Percentiles rank a stretch among this genome's conserved stretches.
phyloP scores from a whole-genome alignment of 371 early-diverging fungal species.

The Mortierella sp. region DNA sequence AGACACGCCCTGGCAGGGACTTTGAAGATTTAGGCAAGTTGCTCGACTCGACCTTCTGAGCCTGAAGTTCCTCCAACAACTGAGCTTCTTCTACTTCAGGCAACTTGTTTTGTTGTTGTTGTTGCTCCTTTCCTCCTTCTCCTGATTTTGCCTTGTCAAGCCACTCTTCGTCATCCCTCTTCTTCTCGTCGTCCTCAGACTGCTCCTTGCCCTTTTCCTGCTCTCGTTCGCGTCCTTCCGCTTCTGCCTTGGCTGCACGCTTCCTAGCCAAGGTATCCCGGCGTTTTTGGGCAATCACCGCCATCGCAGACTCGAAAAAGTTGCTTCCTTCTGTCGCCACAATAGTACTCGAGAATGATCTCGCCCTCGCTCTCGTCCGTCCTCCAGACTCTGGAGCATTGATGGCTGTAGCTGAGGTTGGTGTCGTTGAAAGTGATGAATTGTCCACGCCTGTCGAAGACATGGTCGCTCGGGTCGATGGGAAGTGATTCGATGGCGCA shows the following conservation, averaged over 20 bases:
- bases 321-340: constrained; percentile 20
- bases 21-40: constrained; percentile 48
- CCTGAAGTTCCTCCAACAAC: constrained; percentile 10
- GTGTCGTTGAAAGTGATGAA: constrained; percentile 1
- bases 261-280: constrained; percentile 28
- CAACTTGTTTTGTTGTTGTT: constrained; percentile 7
- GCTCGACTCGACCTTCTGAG: constrained; percentile 19
- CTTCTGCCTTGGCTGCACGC: constrained; percentile 16
- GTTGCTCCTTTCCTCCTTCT: not conserved
- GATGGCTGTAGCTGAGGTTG: not conserved
- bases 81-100: constrained; percentile 17
- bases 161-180: constrained; percentile 3
- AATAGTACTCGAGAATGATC: constrained; percentile 21
- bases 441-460: not conserved
- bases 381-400: constrained; percentile 1
- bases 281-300: constrained; percentile 30
- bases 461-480: not conserved
- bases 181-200: not conserved
- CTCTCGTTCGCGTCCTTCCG: not conserved
- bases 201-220: constrained; percentile 3
- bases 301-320: constrained; percentile 38
- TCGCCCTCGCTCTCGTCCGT: constrained; percentile 18
- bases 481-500: too few relatives aligned
- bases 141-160: not conserved
- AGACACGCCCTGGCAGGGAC: constrained; percentile 37